Evolutionary conservation across 108 stramenopile species (phyloP).

Genomic region (Cyclotella baltica): DNA sequence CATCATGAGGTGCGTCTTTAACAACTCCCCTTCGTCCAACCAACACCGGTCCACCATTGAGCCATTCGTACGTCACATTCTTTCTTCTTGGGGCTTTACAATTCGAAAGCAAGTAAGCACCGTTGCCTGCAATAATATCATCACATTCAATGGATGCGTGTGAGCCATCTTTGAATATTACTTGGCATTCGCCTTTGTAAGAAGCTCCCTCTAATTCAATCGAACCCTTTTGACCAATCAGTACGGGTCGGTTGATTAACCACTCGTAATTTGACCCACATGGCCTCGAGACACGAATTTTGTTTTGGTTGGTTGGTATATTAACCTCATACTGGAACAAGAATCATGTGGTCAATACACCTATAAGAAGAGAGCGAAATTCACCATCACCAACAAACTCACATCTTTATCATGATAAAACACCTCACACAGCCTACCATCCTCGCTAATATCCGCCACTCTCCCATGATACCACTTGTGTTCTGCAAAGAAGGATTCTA

Average conservation of each 20-base stretch:
- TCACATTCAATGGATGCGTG: conserved; percentile 15
- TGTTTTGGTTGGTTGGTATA: conserved; percentile 48
- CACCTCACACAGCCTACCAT: conserved; percentile 41
- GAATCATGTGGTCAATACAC: neutral
- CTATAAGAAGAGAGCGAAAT: neutral
- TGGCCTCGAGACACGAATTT: conserved; percentile 40
- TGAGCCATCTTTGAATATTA: conserved; percentile 34
- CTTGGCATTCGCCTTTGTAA: neutral
- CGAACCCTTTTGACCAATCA: conserved; percentile 26
- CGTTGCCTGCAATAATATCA: conserved; percentile 19
- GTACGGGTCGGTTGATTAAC: conserved; percentile 21
- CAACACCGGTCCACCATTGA: neutral
- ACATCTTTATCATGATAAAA: conserved; percentile 48
- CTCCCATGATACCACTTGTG: conserved; percentile 47
- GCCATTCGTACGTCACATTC: conserved; percentile 1
- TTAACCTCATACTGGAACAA: conserved; percentile 41
- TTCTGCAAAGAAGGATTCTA: conserved; percentile 42
- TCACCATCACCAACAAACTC: conserved; percentile 10
- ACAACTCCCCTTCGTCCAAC: conserved; percentile 1
- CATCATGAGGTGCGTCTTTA: conserved; percentile 7
- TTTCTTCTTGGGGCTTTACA: conserved; percentile 9
- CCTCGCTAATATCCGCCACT: conserved; percentile 32
- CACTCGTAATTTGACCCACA: conserved; percentile 31
- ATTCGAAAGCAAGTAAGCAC: conserved; percentile 10
- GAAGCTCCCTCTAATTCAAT: conserved; percentile 5